Conservation (phyloP, 2,329 filamentous ascomycete species). For the Macrophomina pseudophaseolina region DNA sequence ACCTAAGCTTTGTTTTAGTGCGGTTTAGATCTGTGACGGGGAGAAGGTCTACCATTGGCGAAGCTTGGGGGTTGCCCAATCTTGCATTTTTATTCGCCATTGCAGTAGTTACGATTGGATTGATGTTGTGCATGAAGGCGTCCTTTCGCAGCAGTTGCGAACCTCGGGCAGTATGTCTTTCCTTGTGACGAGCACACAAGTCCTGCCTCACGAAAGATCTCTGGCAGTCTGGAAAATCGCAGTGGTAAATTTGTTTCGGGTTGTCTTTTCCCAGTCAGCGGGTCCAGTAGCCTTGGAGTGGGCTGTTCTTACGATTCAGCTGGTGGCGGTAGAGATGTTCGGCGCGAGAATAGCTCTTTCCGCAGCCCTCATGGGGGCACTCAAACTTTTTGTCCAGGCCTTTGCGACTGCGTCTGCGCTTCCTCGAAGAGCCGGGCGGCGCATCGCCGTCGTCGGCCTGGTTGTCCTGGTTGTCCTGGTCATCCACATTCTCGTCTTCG, state of each 20-base stretch:
- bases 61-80: conserved; percentile 32
- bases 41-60: conserved; percentile 33
- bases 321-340: conserved; percentile 97
- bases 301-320: conserved; percentile 74
- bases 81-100: conserved; percentile 35
- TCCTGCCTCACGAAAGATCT: conserved; percentile 93
- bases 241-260: conserved; percentile 92
- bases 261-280: conserved; percentile 63
- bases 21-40: neutral
- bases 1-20: conserved; percentile 5
- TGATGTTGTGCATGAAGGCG: conserved; percentile 61
- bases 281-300: neutral
- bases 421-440: conserved; percentile 44
- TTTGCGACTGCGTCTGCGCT: conserved; percentile 75
- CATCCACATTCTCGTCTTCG: conserved; percentile 38
- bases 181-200: conserved; percentile 72
- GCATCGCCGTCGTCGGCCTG: conserved; percentile 33
- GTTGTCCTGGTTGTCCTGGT: conserved; percentile 36
- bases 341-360: conserved; percentile 94
- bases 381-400: conserved; percentile 73
- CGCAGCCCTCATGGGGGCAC: conserved; percentile 84
- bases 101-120: conserved; percentile 45
- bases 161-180: conserved; percentile 64
- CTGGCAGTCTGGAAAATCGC: conserved; percentile 88
- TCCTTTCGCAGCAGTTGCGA: conserved; percentile 76